A percentile compares a stretch with the other conserved stretches of the same genome.
These are phyloP conservation scores for Cunninghamia lanceolata DNA, from an alignment of 75 land plant genomes.

Conservation along the genomic window DNA sequence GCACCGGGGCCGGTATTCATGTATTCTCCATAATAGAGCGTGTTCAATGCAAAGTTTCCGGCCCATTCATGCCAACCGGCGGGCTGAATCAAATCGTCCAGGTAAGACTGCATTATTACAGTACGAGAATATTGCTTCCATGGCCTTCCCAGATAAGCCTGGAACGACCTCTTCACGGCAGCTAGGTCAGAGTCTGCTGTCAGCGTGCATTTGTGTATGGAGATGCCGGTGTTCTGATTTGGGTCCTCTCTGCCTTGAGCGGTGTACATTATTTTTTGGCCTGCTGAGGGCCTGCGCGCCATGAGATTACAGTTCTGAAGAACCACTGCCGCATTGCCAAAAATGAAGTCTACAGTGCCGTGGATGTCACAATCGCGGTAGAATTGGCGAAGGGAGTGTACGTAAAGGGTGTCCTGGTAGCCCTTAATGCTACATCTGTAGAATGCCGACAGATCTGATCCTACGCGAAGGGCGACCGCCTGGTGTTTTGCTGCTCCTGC, in stretches of 20 bases:
- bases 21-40: slow-evolving; percentile 54
- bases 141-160: slow-evolving; percentile 20
- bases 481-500: slow-evolving; percentile 77
- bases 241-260: too few species aligned
- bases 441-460: slow-evolving; percentile 17
- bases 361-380: slow-evolving; percentile 5
- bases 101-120: slow-evolving; percentile 31
- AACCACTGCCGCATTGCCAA: slow-evolving; percentile 28
- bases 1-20: slow-evolving; percentile 51
- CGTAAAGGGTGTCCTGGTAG: too few species aligned
- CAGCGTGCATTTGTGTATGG: slow-evolving; percentile 24
- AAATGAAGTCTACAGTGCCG: slow-evolving; percentile 27
- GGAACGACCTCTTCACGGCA: neutral
- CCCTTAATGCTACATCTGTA: too few species aligned
- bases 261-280: too few species aligned
- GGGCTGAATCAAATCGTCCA: slow-evolving; percentile 31
- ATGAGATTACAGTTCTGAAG: slow-evolving; percentile 11
- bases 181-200: neutral
- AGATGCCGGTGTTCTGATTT: slow-evolving; percentile 25
- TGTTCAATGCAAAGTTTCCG: slow-evolving; percentile 32
- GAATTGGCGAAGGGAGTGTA: neutral
- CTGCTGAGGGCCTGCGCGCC: too few species aligned
- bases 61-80: slow-evolving; percentile 57
- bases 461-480: slow-evolving; percentile 69
- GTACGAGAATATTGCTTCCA: slow-evolving; percentile 21